Percentiles rank a stretch among this genome's conserved stretches.
Conservation (phyloP, 257 asterid species). For the Fraxinus anomala region DNA sequence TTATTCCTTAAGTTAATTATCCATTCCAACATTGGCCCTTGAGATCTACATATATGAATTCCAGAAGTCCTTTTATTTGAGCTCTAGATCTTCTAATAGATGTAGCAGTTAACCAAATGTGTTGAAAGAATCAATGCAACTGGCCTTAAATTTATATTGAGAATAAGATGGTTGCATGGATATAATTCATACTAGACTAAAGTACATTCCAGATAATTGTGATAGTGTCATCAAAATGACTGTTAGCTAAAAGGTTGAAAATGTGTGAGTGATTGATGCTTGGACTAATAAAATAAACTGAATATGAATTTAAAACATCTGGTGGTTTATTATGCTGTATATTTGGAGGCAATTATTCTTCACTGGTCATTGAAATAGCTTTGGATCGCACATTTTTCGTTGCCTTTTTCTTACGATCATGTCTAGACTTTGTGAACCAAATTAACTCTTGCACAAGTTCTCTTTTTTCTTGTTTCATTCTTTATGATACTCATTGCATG, state of each 20-base stretch:
- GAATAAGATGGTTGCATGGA: conserved; percentile 1
- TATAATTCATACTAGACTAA: conserved; percentile 14
- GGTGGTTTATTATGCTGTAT: background rate
- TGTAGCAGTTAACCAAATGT: background rate
- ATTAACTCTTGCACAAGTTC: conserved; percentile 5
- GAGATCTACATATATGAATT: conserved; percentile 23
- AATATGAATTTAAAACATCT: conserved; percentile 10
- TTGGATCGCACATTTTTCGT: background rate
- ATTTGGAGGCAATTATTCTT: conserved; percentile 4
- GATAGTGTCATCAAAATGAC: conserved; percentile 2
- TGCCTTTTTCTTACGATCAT: background rate
- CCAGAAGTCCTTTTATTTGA: conserved; percentile 15
- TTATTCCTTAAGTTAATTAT: conserved; percentile 15
- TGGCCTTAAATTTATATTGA: background rate
- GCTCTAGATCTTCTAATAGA: background rate
- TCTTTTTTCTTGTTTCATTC: conserved; percentile 2
- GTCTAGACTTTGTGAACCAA: background rate
- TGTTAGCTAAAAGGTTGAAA: background rate
- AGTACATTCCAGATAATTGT: background rate
- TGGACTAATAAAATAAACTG: conserved; percentile 12
- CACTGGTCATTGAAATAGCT: conserved; percentile 5
- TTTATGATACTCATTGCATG: conserved; percentile 26
- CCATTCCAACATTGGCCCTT: conserved; percentile 19
- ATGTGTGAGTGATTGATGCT: conserved; percentile 8
- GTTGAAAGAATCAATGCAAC: background rate